Percentiles rank a stretch among this genome's conserved stretches.
These are phyloP conservation scores for Fusarium pseudocircinatum DNA, from an alignment of 2,329 filamentous ascomycete genomes.

Conservation along the genomic window DNA sequence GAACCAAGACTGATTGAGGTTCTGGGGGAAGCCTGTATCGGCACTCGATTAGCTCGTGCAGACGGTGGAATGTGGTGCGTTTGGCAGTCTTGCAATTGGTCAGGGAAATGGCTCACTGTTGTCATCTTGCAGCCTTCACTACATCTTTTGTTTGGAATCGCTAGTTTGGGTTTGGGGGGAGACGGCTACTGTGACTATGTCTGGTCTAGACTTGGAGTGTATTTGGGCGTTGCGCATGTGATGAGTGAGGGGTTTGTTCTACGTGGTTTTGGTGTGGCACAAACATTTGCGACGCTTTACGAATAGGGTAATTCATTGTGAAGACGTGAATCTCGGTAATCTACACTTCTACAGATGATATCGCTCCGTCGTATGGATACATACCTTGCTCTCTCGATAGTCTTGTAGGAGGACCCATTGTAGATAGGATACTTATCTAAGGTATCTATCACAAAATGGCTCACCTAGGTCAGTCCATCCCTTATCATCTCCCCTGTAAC, in stretches of 20 bases:
- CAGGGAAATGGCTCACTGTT: neutral
- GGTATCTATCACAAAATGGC: neutral
- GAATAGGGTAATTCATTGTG: neutral
- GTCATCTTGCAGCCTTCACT: neutral
- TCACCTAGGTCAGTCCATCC: neutral
- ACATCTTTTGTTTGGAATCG: neutral
- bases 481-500: neutral
- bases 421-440: slow-evolving; percentile 3
- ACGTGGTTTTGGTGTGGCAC: neutral
- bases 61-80: slow-evolving; percentile 5
- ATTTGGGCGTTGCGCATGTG: slow-evolving; percentile 14
- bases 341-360: neutral
- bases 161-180: neutral
- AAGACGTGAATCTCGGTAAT: neutral
- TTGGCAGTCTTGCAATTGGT: neutral
- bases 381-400: neutral
- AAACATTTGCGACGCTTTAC: neutral
- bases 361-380: neutral
- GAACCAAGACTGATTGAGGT: neutral
- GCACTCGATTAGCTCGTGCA: neutral
- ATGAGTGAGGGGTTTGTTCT: slow-evolving; percentile 6
- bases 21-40: slow-evolving; percentile 1
- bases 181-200: neutral
- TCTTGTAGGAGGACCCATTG: neutral
- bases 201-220: neutral